Conservation (phyloP, 2,329 filamentous ascomycete species). For the Phaeosphaeriaceae sp. region DNA sequence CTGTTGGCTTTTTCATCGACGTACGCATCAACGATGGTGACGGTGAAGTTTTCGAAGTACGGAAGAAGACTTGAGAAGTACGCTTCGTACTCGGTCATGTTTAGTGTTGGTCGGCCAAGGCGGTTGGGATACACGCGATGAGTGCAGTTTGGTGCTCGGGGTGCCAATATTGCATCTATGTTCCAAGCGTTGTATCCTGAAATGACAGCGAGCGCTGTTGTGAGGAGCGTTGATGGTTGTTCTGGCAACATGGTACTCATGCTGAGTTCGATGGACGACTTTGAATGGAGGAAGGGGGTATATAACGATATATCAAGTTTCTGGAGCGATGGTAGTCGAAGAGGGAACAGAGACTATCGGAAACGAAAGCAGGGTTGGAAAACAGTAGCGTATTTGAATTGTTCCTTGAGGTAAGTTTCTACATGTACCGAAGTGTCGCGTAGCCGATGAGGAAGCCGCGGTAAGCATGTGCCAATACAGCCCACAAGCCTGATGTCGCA, state of each 20-base stretch:
- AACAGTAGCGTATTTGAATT: not conserved
- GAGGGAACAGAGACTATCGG: no score
- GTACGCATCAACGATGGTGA: not conserved
- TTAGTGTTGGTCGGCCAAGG: not conserved
- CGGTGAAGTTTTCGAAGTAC: not conserved
- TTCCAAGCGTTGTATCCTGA: not conserved
- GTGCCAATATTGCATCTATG: not conserved
- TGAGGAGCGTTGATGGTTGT: not conserved
- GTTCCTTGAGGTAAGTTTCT: not conserved
- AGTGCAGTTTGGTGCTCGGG: not conserved
- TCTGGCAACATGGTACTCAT: not conserved
- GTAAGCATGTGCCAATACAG: not conserved
- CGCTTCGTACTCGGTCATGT: not conserved
- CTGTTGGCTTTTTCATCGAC: not conserved
- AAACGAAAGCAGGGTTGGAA: no score
- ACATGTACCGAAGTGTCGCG: not conserved
- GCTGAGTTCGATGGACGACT: not conserved
- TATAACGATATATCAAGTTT: no score
- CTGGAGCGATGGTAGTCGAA: no score
- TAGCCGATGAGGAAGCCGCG: not conserved
- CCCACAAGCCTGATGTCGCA: not conserved
- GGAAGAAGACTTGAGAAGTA: not conserved
- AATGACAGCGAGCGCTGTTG: not conserved
- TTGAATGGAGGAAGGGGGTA: no score
- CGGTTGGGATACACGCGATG: not conserved